Evolutionary conservation across 108 stramenopile genomes (phyloP), one percentile per base, ranked within the genome.

Genomic region (Cyclostephanos invisitatus): DNA sequence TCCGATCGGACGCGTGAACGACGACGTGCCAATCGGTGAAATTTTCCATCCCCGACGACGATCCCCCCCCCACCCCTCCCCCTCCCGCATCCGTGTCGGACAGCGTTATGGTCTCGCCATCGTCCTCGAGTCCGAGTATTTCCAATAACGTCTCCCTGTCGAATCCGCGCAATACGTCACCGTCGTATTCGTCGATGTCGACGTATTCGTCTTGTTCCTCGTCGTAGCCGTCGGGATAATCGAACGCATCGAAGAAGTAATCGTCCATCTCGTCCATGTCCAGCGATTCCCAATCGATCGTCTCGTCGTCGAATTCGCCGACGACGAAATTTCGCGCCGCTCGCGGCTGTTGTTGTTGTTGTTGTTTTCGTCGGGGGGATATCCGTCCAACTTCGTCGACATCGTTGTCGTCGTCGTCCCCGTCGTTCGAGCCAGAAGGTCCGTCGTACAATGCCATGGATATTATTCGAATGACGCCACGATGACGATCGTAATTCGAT

Each of bases 91-190:
- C 40, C n/a, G n/a, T n/a, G 18, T 69, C 68, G 5, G 57, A 59
- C 53, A 72, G 36, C 0, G 70, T 72, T 2, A 72, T 71, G 11
- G 70, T 68, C 12, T 72, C 69, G 21, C 62, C 74, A 18, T 64
- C 65, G 49, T 80, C 78, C 32, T 69, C 73, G 29, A 68, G 21
- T 0, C 79, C 79, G 1, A 80, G 49, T 2, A 80, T 80, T 65
- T 80, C 79, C 10, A 80, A 49, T 20, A 80, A 54, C 24, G 73
- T 80, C 32, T 74, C 81, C 38, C 74, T 73, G 37, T 83, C 78
- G 20, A 80, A 70, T 27, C 80, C 78, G 53, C 65, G 36, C 35
- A 80, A 38, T 27, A 80, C 61, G 15, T 78, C 71, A 21, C 65
- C 68, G 5, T 56, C 17, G 24, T 62, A 61, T 7, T 68, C 74